Evolutionary conservation across 495 filamentous ascomycete genomes (phyloP).

Genomic region (Choiromyces venosus): DNA sequence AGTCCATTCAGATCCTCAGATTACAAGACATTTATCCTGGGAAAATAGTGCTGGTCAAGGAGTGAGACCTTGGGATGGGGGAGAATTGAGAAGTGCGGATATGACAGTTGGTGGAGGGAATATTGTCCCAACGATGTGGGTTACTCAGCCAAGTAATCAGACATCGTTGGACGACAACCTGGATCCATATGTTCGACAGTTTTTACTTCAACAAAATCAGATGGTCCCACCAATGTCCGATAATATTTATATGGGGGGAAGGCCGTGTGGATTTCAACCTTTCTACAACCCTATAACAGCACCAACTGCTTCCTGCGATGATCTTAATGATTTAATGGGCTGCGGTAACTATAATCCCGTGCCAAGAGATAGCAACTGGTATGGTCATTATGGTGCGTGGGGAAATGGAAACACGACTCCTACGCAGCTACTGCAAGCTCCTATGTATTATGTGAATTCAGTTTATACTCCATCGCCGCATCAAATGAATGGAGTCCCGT

Average conservation of each 20-base stretch:
- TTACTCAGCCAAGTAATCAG: slow-evolving; percentile 26
- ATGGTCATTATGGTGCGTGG: slow-evolving; percentile 34
- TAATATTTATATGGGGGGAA: slow-evolving; percentile 22
- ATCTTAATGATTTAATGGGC: slow-evolving; percentile 34
- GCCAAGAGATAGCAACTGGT: slow-evolving; percentile 39
- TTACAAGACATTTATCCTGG: slow-evolving; percentile 18
- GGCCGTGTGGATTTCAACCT: slow-evolving; percentile 35
- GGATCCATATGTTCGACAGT: slow-evolving; percentile 65
- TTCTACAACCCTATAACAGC: slow-evolving; percentile 39
- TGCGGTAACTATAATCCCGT: slow-evolving; percentile 34
- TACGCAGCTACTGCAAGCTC: slow-evolving; percentile 35
- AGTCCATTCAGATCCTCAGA: slow-evolving; percentile 23
- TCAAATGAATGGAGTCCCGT: slow-evolving; percentile 25
- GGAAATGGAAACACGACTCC: slow-evolving; percentile 28
- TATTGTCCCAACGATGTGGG: slow-evolving; percentile 33
- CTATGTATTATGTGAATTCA: slow-evolving; percentile 30
- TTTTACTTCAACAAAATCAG: slow-evolving; percentile 38
- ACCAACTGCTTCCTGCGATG: slow-evolving; percentile 40
- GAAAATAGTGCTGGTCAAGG: slow-evolving; percentile 18
- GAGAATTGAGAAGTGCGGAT: slow-evolving; percentile 34
- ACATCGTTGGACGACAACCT: slow-evolving; percentile 71
- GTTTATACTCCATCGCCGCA: slow-evolving; percentile 26
- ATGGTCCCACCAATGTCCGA: slow-evolving; percentile 33
- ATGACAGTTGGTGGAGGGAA: slow-evolving; percentile 22
- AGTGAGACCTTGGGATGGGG: slow-evolving; percentile 30